Conservation (phyloP, 108 stramenopile genomes). For the Pseudonitzschia multiseries region DNA sequence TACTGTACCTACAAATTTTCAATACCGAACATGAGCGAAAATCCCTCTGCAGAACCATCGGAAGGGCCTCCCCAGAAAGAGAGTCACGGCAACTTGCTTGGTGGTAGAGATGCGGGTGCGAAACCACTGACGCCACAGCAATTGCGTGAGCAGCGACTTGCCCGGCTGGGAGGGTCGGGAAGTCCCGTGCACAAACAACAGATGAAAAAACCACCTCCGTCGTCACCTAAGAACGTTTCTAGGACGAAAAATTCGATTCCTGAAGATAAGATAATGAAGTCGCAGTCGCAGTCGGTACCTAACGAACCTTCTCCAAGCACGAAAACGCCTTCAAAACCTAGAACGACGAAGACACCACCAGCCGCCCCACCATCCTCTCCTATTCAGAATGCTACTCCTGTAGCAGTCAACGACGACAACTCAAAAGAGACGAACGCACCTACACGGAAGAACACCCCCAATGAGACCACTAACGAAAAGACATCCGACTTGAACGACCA, state of each 20-base stretch:
- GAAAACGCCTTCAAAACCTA: neutral
- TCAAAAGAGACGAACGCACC: neutral
- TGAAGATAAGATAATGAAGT: neutral
- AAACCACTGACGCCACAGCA: neutral
- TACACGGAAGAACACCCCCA: neutral
- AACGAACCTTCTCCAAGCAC: neutral
- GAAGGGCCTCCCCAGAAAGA: neutral
- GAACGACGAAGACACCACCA: neutral
- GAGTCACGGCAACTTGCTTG: neutral
- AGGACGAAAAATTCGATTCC: neutral
- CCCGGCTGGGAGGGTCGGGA: slow-evolving; percentile 2
- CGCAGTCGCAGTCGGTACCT: neutral
- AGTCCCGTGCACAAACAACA: neutral
- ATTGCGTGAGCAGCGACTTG: neutral
- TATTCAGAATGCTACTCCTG: neutral
- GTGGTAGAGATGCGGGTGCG: neutral
- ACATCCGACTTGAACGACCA: neutral
- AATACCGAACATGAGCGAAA: neutral
- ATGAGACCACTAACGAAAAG: neutral
- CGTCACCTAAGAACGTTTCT: neutral
- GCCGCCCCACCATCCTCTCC: neutral
- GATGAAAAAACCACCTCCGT: neutral
- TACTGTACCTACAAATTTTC: neutral
- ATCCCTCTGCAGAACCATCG: neutral
- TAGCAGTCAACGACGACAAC: neutral